A percentile compares a stretch with the other conserved stretches of the same genome.
phyloP scores from a whole-genome alignment of 2,329 filamentous ascomycete genomes.

The Coniosporium tulheliwenetii region DNA sequence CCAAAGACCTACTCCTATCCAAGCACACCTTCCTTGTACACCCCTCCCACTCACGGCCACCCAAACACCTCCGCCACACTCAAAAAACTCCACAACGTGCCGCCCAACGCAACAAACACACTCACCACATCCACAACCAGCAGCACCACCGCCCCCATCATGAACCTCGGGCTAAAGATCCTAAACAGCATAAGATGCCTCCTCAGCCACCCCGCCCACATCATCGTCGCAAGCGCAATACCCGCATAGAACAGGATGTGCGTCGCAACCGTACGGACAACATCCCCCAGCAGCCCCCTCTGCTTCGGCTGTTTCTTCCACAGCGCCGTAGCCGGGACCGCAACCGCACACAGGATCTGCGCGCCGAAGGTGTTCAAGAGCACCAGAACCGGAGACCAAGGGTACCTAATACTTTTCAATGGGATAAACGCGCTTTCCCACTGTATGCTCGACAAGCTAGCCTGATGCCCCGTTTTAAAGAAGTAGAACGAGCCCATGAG shows the following conservation, averaged over 20 bases:
- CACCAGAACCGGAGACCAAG: constrained; percentile 73
- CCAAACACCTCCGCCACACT: constrained; percentile 84
- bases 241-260: constrained; percentile 73
- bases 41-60: constrained; percentile 33
- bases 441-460: constrained; percentile 72
- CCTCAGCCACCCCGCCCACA: constrained; percentile 76
- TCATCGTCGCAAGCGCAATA: constrained; percentile 70
- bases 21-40: background rate
- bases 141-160: constrained; percentile 60
- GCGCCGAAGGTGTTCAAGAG: constrained; percentile 77
- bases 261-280: constrained; percentile 54
- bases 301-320: constrained; percentile 81
- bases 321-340: constrained; percentile 65
- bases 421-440: constrained; percentile 95
- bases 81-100: constrained; percentile 59
- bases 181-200: constrained; percentile 93
- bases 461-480: constrained; percentile 97
- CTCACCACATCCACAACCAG: constrained; percentile 63
- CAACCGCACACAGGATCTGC: constrained; percentile 67
- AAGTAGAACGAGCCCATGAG: constrained; percentile 88
- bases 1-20: background rate
- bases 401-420: constrained; percentile 67
- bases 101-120: constrained; percentile 54
- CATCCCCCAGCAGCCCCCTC: constrained; percentile 44
- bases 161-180: constrained; percentile 82